Conservation (phyloP, 176 grass and related monocot species). For the Eleusine indica region DNA sequence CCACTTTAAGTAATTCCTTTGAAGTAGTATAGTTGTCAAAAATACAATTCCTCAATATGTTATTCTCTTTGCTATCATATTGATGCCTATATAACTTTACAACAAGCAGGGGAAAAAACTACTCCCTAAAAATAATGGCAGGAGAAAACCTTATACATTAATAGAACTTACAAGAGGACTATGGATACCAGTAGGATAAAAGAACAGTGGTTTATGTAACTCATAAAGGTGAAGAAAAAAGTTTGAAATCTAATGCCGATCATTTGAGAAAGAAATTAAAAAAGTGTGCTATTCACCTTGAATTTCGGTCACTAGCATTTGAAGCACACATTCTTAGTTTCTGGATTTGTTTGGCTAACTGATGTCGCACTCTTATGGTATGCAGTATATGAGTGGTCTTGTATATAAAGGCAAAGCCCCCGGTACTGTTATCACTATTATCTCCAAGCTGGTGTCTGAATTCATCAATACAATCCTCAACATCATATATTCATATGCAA, state of each 20-base stretch:
- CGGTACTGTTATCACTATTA: neutral
- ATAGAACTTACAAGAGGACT: neutral
- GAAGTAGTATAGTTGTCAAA: neutral
- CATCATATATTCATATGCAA: conserved; percentile 47
- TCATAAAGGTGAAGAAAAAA: neutral
- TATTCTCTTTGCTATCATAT: neutral
- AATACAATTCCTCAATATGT: neutral
- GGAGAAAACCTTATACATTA: neutral
- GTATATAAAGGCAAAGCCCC: neutral
- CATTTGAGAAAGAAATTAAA: neutral
- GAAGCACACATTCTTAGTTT: conserved; percentile 25
- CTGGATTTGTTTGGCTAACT: conserved; percentile 41
- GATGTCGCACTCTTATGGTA: neutral
- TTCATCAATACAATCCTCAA: conserved; percentile 47
- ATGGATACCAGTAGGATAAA: neutral
- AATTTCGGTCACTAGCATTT: conserved; percentile 35
- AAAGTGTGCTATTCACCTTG: conserved; percentile 10
- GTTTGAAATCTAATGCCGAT: neutral
- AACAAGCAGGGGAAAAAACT: neutral
- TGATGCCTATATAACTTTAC: neutral
- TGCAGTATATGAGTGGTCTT: neutral
- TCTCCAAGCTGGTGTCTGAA: conserved; percentile 24
- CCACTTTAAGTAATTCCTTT: neutral
- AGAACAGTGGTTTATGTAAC: neutral
- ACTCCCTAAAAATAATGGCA: neutral